Base-by-base conservation (phyloP, 768 basidiomycete species). In the Holtermanniella nyarrowii region DNA sequence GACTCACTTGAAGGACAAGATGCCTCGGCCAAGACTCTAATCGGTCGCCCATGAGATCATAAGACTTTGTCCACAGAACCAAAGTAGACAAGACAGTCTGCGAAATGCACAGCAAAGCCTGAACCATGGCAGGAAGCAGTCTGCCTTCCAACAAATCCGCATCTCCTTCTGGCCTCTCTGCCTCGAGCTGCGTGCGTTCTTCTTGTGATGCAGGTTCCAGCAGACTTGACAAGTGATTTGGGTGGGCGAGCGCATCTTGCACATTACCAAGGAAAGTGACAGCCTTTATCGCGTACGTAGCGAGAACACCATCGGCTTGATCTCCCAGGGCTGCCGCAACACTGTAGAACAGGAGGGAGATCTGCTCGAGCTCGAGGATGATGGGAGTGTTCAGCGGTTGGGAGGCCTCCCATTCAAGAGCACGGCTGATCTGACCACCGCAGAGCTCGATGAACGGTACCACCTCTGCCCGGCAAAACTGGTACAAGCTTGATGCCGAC, bases 181-280 rank as follows among this genome's bases (percentile, higher is more conserved):
- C 23, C 60, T 89, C 85, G 44, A 86, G 75, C 45, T 76, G 75
- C 0, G 72, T 71, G 5, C 84, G 79, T 60, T 93, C 90, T 11
- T 88, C 87, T 1, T 77, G 66, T 0, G 84, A 84, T 13, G 86
- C 76, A 4, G 88, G 83, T 52, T 91, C 87, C 59, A 91, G 75
- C 23, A 87, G 75, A 57, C 82, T 83, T 1, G 84, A 81, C 12
- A 95, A 77, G 60, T 89, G 84, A 62, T 90, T 86, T 5, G 90
- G 90, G 69, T 96, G 90, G 0, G 87, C 84, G 44, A 93, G 76
- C 0, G 87, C 85, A 58, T 90, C 89, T 69, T 89, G 90, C 55
- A 95, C 72, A 57, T 89, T 85, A 63, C 89, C 88, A 0, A 95
- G 76, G 22, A 93, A 79, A 26, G 80, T 75, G 18, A 90, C 72